Conservation (phyloP, 2,329 filamentous ascomycete species). For the Fusarium sp. region DNA sequence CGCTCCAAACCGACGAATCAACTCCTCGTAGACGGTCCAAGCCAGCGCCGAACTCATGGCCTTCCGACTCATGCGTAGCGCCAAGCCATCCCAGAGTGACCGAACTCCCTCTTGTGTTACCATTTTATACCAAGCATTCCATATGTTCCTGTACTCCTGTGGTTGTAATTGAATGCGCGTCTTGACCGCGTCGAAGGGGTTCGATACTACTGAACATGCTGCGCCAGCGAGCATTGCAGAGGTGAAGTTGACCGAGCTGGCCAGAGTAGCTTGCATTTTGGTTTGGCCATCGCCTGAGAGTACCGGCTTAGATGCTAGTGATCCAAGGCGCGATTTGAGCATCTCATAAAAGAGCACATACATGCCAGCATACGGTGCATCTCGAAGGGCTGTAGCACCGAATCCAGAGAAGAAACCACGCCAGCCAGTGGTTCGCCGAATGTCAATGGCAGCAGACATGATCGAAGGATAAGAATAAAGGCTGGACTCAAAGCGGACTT, state of each 20-base stretch:
- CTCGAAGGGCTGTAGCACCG: slow-evolving; percentile 91
- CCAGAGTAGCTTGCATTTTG: slow-evolving; percentile 52
- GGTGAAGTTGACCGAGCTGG: slow-evolving; percentile 84
- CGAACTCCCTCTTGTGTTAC: slow-evolving; percentile 83
- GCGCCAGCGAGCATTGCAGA: slow-evolving; percentile 87
- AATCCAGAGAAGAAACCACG: slow-evolving; percentile 94
- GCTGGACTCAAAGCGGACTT: slow-evolving; percentile 94
- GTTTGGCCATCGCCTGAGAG: slow-evolving; percentile 31
- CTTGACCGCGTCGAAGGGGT: slow-evolving; percentile 97
- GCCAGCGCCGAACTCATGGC: slow-evolving; percentile 94
- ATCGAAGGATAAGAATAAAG: slow-evolving; percentile 88
- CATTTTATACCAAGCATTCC: slow-evolving; percentile 83
- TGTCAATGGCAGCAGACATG: slow-evolving; percentile 79
- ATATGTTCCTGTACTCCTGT: slow-evolving; percentile 83
- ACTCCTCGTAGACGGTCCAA: slow-evolving; percentile 97
- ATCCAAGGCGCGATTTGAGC: slow-evolving; percentile 74
- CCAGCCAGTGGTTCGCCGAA: slow-evolving; percentile 79
- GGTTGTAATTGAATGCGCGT: slow-evolving; percentile 95
- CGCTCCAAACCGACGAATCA: slow-evolving; percentile 74
- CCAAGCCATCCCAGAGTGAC: slow-evolving; percentile 88
- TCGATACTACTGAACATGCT: slow-evolving; percentile 88
- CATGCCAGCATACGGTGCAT: slow-evolving; percentile 96
- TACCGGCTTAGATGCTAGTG: slow-evolving; percentile 38
- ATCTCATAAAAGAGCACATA: slow-evolving; percentile 97
- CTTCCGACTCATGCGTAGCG: slow-evolving; percentile 89